Conservation (phyloP, 352 stramenopile genomes). For the Thraustochytrium sp. region DNA sequence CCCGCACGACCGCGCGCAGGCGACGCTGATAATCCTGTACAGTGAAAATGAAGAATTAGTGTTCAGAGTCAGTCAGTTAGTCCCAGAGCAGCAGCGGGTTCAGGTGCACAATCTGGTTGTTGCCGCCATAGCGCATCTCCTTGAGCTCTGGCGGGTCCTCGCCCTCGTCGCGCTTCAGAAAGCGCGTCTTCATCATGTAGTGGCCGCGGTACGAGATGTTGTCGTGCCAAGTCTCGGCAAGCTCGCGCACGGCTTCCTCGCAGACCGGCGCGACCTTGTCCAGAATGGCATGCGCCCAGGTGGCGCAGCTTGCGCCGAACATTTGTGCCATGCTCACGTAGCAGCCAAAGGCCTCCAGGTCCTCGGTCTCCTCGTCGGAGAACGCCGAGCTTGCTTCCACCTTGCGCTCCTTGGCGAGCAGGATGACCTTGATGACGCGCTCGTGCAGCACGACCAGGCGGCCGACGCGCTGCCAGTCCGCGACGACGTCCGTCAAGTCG, state of each 20-base stretch:
- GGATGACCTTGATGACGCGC: not conserved
- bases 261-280: not conserved
- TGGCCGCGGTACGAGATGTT: constrained; percentile 4
- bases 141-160: not conserved
- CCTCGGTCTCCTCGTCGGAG: constrained; percentile 19
- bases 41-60: not conserved
- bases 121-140: not conserved
- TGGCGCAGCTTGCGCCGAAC: constrained; percentile 25
- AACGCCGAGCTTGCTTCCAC: constrained; percentile 2
- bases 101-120: not conserved
- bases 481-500: not conserved
- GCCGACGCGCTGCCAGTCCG: not conserved
- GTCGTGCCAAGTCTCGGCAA: not conserved
- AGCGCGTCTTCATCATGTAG: not conserved
- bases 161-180: not conserved
- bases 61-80: not conserved
- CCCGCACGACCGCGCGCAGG: too few relatives aligned
- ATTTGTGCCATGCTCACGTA: constrained; percentile 39
- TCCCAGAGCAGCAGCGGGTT: not conserved
- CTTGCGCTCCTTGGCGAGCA: not conserved
- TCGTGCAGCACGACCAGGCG: constrained; percentile 4
- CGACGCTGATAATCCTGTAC: not conserved
- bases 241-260: not conserved
- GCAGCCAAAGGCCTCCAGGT: not conserved
- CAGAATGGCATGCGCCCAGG: constrained; percentile 17